Evolutionary conservation across 148 eudicot species (phyloP).

Genomic region (Gaultheria prostrata): DNA sequence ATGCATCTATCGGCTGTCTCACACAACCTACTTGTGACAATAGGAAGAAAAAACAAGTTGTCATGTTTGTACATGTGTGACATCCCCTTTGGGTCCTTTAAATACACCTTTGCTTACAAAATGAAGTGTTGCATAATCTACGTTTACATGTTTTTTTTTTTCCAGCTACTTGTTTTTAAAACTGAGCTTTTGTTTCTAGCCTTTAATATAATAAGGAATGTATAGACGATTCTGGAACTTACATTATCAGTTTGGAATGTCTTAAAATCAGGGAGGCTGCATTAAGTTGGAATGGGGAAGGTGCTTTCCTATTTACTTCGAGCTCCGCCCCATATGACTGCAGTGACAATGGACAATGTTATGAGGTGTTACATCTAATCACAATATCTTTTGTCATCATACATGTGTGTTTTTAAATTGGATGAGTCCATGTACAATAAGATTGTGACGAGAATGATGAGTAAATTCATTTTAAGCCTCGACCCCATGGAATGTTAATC

Average conservation of each 20-base stretch:
- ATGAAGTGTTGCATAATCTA: not conserved
- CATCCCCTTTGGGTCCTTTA: not conserved
- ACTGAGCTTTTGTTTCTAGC: not conserved
- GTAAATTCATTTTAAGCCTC: too few species aligned
- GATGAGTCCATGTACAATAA: not conserved
- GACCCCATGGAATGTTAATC: not conserved
- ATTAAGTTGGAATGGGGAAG: conserved; percentile 76
- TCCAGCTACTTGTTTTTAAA: not conserved
- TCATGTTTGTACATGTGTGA: not conserved
- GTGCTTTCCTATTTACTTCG: conserved; percentile 83
- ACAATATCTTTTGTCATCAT: not conserved
- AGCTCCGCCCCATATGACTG: conserved; percentile 87
- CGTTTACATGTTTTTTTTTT: not conserved
- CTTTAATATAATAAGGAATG: not conserved
- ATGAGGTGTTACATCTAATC: conserved; percentile 57
- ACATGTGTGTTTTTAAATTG: not conserved
- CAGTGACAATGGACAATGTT: conserved; percentile 74
- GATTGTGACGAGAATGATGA: not conserved
- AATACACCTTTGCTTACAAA: not conserved
- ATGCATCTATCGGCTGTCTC: not conserved
- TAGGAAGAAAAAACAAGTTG: not conserved
- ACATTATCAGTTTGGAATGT: conserved; percentile 6
- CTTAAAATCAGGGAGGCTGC: conserved; percentile 58
- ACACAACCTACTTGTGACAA: not conserved
- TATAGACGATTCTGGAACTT: not conserved